Conservation (phyloP, 2,329 filamentous ascomycete species). For the Diaporthe destruens region DNA sequence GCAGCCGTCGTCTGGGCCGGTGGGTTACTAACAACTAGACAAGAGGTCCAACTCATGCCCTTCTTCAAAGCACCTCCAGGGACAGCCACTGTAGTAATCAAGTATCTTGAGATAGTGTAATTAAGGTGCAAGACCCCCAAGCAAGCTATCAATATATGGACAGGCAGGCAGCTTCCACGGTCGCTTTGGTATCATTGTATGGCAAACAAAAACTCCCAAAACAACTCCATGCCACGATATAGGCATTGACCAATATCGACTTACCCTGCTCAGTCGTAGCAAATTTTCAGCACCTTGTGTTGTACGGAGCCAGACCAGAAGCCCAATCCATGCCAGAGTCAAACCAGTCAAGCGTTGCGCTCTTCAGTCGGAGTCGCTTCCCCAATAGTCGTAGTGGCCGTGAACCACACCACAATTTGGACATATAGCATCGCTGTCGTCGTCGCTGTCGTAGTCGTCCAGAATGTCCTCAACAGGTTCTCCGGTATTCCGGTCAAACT, state of each 20-base stretch:
- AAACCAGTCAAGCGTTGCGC: neutral
- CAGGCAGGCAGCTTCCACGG: conserved; percentile 20
- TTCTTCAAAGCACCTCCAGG: too few relatives aligned
- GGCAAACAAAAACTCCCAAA: conserved; percentile 14
- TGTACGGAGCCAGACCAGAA: neutral
- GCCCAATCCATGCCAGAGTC: neutral
- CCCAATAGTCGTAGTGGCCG: conserved; percentile 33
- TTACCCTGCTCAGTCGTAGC: neutral
- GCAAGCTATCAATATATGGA: conserved; percentile 19
- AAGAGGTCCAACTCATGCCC: too few relatives aligned
- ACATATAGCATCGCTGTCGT: conserved; percentile 40
- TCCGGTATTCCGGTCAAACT: conserved; percentile 54
- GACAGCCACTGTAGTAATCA: too few relatives aligned
- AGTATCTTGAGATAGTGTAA: neutral
- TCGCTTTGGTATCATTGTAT: conserved; percentile 32
- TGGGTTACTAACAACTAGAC: too few relatives aligned
- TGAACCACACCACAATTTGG: conserved; percentile 42
- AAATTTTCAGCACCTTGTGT: neutral
- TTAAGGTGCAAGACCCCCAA: conserved; percentile 17
- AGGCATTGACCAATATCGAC: neutral
- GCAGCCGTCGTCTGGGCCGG: too few relatives aligned
- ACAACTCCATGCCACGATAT: neutral
- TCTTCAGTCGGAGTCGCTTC: conserved; percentile 32
- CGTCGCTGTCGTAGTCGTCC: conserved; percentile 41
- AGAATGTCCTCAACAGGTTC: conserved; percentile 36